Evolutionary conservation across 169 alveolate species (phyloP).

Genomic region (Eimeria falciformis): DNA sequence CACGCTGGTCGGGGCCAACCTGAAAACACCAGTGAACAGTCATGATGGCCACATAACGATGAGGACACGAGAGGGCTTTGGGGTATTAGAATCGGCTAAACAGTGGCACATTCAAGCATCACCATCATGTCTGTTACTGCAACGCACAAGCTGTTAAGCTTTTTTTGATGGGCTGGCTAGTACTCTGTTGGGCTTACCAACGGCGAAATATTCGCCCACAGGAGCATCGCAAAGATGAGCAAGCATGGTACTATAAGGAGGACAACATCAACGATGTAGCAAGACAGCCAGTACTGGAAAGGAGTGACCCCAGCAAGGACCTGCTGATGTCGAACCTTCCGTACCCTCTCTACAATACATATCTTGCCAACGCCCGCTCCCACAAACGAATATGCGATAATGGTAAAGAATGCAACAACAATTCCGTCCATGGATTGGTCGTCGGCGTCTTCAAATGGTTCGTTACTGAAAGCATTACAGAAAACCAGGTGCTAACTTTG

Average conservation of each 20-base stretch:
- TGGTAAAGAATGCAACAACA: conserved; percentile 51
- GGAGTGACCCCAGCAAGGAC: conserved; percentile 57
- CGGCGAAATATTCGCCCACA: conserved; percentile 57
- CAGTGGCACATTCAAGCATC: too few relatives aligned
- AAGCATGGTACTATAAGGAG: conserved; percentile 60
- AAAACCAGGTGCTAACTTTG: not conserved
- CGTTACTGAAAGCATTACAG: conserved; percentile 27
- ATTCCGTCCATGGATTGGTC: conserved; percentile 43
- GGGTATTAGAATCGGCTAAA: too few relatives aligned
- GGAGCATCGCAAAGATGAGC: conserved; percentile 46
- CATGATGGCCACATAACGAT: not conserved
- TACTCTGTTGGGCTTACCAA: conserved; percentile 26
- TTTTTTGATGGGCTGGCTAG: not conserved
- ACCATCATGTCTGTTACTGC: too few relatives aligned
- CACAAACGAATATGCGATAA: conserved; percentile 60
- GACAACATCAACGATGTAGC: conserved; percentile 59
- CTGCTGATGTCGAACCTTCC: conserved; percentile 63
- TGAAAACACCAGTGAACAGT: not conserved
- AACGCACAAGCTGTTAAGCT: too few relatives aligned
- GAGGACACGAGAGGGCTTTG: not conserved
- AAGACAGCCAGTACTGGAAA: conserved; percentile 46
- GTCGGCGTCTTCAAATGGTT: conserved; percentile 58
- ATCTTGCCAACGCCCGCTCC: conserved; percentile 63
- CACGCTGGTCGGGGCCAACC: conserved; percentile 69
- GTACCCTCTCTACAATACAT: conserved; percentile 66